Conservation (phyloP, 2,329 filamentous ascomycete genomes). For the Elsinoe arachidis region DNA sequence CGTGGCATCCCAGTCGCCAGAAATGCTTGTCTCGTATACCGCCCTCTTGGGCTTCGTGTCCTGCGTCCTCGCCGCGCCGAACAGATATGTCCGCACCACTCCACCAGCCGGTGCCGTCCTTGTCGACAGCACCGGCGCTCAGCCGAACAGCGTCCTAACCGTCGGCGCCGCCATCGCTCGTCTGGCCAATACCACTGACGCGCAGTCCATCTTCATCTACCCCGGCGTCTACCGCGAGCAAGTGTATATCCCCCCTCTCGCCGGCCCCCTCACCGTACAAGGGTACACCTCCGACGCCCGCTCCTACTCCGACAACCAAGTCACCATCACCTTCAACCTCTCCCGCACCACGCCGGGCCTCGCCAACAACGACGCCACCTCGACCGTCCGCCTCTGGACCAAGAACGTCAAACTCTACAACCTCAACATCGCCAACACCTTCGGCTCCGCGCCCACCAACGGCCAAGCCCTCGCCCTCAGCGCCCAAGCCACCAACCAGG, state of each 20-base stretch:
- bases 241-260: conserved; percentile 30
- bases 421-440: conserved; percentile 26
- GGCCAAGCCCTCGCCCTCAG: conserved; percentile 26
- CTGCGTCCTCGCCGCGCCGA: not conserved
- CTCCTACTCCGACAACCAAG: conserved; percentile 29
- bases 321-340: conserved; percentile 29
- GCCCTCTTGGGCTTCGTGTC: not conserved
- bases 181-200: not conserved
- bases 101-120: not conserved
- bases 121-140: not conserved
- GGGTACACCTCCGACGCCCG: conserved; percentile 26
- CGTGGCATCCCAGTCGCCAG: not conserved
- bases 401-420: conserved; percentile 25
- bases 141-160: not conserved
- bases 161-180: not conserved
- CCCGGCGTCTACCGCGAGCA: conserved; percentile 35
- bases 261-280: conserved; percentile 27
- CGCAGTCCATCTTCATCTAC: conserved; percentile 29
- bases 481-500: conserved; percentile 23
- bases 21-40: not conserved
- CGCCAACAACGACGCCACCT: conserved; percentile 34
- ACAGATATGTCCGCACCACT: not conserved
- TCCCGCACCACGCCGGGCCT: conserved; percentile 27
- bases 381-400: conserved; percentile 37
- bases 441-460: conserved; percentile 17